phyloP scores from a whole-genome alignment of 2,329 filamentous ascomycete species.

The Xylariaceae sp. region DNA sequence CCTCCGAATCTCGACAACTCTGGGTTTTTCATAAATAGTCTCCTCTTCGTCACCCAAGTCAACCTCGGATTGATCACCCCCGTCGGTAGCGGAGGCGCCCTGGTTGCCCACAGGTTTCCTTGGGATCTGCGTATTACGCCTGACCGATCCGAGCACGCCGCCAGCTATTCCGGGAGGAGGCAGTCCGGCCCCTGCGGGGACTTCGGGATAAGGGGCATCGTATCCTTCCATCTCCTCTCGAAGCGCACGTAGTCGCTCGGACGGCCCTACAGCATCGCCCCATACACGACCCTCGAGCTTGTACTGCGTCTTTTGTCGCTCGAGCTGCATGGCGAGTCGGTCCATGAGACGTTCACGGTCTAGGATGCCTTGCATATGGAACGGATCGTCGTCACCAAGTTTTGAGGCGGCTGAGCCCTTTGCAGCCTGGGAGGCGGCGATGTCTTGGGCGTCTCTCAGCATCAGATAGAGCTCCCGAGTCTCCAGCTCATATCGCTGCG shows the following conservation, averaged over 20 bases:
- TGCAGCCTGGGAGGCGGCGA: slow-evolving; percentile 77
- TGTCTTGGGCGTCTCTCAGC: slow-evolving; percentile 94
- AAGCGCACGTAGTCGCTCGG: slow-evolving; percentile 83
- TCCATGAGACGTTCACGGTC: slow-evolving; percentile 91
- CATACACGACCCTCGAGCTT: slow-evolving; percentile 93
- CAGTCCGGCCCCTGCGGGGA: slow-evolving; percentile 43
- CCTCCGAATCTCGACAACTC: slow-evolving; percentile 71
- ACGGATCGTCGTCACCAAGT: slow-evolving; percentile 59
- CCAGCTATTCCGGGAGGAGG: slow-evolving; percentile 61
- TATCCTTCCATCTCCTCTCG: slow-evolving; percentile 87
- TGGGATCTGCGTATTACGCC: slow-evolving; percentile 52
- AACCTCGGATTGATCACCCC: slow-evolving; percentile 28
- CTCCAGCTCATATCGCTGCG: slow-evolving; percentile 92
- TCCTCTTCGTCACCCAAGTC: slow-evolving; percentile 50
- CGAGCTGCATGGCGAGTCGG: slow-evolving; percentile 88
- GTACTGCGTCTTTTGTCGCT: slow-evolving; percentile 95
- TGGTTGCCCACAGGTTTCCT: slow-evolving; percentile 47
- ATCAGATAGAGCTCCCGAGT: slow-evolving; percentile 96
- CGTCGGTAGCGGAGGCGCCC: slow-evolving; percentile 26
- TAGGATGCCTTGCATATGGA: slow-evolving; percentile 83
- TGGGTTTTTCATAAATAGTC: slow-evolving; percentile 70
- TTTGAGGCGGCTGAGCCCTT: slow-evolving; percentile 49
- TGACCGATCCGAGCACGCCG: slow-evolving; percentile 68
- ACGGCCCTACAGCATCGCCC: slow-evolving; percentile 76
- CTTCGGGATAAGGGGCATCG: slow-evolving; percentile 27